Base-by-base conservation (phyloP, 768 basidiomycete species). In the Austroboletus eburneus region DNA sequence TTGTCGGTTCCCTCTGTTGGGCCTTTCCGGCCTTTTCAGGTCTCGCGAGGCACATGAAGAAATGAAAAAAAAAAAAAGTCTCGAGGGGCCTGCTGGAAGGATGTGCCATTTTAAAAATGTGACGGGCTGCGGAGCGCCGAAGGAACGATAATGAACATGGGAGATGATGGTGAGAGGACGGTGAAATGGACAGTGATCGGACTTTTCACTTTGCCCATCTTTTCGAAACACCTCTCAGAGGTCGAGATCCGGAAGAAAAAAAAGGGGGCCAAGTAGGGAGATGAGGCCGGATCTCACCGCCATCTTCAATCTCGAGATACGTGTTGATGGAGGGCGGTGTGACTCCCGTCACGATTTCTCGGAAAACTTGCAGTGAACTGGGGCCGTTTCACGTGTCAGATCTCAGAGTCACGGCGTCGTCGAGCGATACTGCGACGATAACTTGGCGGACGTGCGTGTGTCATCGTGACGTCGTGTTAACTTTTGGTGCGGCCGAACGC, bases 281-380 rank as follows among this genome's bases (percentile, higher is more conserved):
- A 45, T 59, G 61, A 52, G 58, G 46, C 44, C 59, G 59, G 59
- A 61, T 63, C 59, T 61, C 61, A n/a, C 54, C 53, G 45, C 38
- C 34, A 40, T 38, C 37, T 49, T 59, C 51, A 32, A 32, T 32
- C 14, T 14, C 13, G 30, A 32, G 30, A 32, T 32, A 14, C 30
- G 13, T 14, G 27, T 32, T 32, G 48, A 43, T 39, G 21, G 18
- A 40, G 40, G 33, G 42, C 44, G 12, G 27, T 27, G 27, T 5
- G 27, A 27, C 27, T 27, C 16, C 22, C 30, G 18, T 38, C 27
- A 21, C 17, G 39, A 40, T 39, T 32, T 13, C 14, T 32, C 30
- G 30, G 30, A 6, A n/a, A n/a, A n/a, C n/a, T n/a, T n/a, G n/a
- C n/a, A n/a, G n/a, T n/a, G 14, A 32, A 51, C 40, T 35, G 29